Percentiles rank a stretch among this genome's conserved stretches.
Evolutionary conservation across 2,329 filamentous ascomycete genomes (phyloP).

Genomic region (Arthrobotrys sinensis): DNA sequence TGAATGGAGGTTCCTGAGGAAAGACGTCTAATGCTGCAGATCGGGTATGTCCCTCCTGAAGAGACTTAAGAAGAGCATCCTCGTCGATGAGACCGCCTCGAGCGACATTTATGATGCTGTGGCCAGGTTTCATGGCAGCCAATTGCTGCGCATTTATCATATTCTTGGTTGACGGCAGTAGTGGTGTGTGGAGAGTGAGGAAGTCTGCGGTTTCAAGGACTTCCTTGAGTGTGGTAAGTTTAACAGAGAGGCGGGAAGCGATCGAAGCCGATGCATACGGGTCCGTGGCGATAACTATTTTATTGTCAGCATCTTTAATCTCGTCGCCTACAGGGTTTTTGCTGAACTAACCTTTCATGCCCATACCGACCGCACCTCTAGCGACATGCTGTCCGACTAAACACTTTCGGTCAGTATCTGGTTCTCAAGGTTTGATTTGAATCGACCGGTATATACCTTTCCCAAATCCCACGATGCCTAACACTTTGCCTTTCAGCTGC

Average conservation of each 20-base stretch:
- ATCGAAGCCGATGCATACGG: conserved; percentile 83
- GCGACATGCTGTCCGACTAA: conserved; percentile 82
- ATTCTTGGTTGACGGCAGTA: conserved; percentile 82
- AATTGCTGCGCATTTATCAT: conserved; percentile 80
- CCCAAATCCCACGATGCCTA: conserved; percentile 84
- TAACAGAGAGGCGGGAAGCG: conserved; percentile 78
- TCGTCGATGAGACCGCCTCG: conserved; percentile 86
- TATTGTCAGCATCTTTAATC: neutral
- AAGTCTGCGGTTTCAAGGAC: conserved; percentile 81
- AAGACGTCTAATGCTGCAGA: conserved; percentile 87
- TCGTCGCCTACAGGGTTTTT: neutral
- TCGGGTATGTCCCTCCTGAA: conserved; percentile 80
- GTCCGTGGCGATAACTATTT: conserved; percentile 77
- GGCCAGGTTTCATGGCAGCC: conserved; percentile 79
- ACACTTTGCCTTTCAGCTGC: conserved; percentile 82
- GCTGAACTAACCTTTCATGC: conserved; percentile 73
- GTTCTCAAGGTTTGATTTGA: neutral
- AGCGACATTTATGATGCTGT: conserved; percentile 83
- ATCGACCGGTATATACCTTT: conserved; percentile 72
- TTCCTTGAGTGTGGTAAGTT: conserved; percentile 73
- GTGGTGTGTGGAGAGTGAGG: conserved; percentile 84
- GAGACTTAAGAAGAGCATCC: conserved; percentile 77
- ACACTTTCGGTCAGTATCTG: conserved; percentile 1
- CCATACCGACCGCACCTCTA: conserved; percentile 81
- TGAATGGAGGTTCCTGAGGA: conserved; percentile 79